phyloP scores from a whole-genome alignment of 1,284 basidiomycete species.

The Apiotrichum gamsii region DNA sequence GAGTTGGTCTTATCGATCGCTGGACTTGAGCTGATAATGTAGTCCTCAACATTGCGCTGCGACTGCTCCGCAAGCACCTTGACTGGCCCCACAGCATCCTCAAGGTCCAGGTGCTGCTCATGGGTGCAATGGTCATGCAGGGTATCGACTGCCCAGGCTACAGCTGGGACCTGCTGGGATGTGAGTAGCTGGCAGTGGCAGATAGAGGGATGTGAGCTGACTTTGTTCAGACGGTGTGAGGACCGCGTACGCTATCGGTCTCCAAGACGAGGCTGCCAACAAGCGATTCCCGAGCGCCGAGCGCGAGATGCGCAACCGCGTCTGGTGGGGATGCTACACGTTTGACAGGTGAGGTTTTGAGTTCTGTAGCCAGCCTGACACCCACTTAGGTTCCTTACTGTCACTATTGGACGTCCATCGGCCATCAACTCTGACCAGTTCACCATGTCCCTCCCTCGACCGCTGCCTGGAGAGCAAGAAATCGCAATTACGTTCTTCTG shows the following conservation, averaged over 20 bases:
- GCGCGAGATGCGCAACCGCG: slow-evolving; percentile 14
- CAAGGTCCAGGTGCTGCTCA: slow-evolving; percentile 17
- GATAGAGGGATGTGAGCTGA: background rate
- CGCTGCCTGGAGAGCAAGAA: slow-evolving; percentile 7
- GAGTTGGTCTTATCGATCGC: background rate
- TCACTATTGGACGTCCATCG: slow-evolving; percentile 13
- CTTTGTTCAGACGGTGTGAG: slow-evolving; percentile 11
- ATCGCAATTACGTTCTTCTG: slow-evolving; percentile 6
- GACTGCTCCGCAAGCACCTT: slow-evolving; percentile 15
- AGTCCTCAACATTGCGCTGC: slow-evolving; percentile 8
- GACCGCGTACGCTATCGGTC: slow-evolving; percentile 16
- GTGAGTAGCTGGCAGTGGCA: too few species aligned
- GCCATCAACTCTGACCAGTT: slow-evolving; percentile 5
- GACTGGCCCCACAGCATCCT: slow-evolving; percentile 17
- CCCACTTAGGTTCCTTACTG: slow-evolving; percentile 9
- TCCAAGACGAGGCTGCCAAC: slow-evolving; percentile 11
- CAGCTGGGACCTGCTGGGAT: slow-evolving; percentile 19
- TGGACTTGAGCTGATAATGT: background rate
- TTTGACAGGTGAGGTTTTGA: slow-evolving; percentile 10
- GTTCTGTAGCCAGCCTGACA: too few species aligned
- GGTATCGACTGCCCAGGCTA: slow-evolving; percentile 14
- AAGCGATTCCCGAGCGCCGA: slow-evolving; percentile 2
- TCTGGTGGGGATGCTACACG: slow-evolving; percentile 20
- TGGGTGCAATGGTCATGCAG: slow-evolving; percentile 19
- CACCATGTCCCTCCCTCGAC: slow-evolving; percentile 3